Evolutionary conservation across 2,329 filamentous ascomycete genomes (phyloP), one percentile per base, ranked within the genome.

Genomic region (Talaromyces piceae): DNA sequence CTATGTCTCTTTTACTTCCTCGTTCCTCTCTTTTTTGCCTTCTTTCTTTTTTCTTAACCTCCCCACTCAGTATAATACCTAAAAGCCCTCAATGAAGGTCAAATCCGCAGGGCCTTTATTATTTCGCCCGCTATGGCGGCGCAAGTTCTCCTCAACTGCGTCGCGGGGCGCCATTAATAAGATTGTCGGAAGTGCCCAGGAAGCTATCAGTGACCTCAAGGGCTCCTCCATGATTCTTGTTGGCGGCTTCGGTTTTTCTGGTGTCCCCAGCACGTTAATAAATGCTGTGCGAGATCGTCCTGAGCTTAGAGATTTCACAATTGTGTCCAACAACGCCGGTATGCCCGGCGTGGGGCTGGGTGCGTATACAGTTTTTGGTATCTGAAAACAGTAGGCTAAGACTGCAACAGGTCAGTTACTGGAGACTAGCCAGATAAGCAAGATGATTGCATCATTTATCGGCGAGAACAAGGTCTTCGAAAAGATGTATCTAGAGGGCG

Each of bases 391-490:
- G 18, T 20, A 33, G 25, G 23, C 16, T 20, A 22, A 25, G 12
- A 44, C 16, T 18, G 23, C 9, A 39, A 41, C 16, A 63, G 88
- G 84, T 58, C 81, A 86, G 37, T 76, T 91, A 45, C 80, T 87
- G 0, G 78, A 82, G 54, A 79, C 81, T 1, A 84, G 85, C n/a
- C 86, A 89, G 63, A 78, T 91, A 48, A 77, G 79, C 57, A 84
- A 86, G 57, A 82, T 91, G 70, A 83, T 90, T 56, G 76, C 88
- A 25, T 88, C 84, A 13, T 91, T 86, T 57, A 80, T 91, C 27
- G 87, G 87, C 33, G 82, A 84, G 61, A 91, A 91, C 70, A 91
- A 93, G 75, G 86, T 85, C 8, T 88, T 95, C 56, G 90, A 95
- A 74, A 78, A 79, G 64, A 91, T 91, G 83, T 95, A 95, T 68